Evolutionary conservation across 805 yeast genomes (phyloP).

Genomic region (Cyberlindnera subsufficiens): DNA sequence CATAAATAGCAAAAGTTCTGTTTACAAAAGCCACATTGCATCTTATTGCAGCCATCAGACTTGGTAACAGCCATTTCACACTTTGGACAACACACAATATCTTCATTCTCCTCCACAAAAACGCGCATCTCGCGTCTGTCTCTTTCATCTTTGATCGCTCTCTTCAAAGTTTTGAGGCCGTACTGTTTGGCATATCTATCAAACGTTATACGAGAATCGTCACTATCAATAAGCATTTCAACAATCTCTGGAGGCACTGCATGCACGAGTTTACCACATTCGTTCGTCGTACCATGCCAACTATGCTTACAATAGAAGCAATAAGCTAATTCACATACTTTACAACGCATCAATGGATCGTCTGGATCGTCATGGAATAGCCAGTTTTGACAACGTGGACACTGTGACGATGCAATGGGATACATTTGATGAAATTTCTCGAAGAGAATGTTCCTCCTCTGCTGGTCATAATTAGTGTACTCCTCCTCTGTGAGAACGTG

Average conservation of each 20-base stretch:
- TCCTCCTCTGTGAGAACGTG: constrained; percentile 25
- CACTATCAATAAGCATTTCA: constrained; percentile 14
- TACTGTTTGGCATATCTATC: constrained; percentile 33
- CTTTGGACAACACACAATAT: constrained; percentile 44
- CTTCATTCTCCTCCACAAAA: constrained; percentile 35
- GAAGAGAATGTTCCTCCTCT: constrained; percentile 35
- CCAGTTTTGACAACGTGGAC: constrained; percentile 48
- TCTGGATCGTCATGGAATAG: constrained; percentile 41
- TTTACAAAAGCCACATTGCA: constrained; percentile 47
- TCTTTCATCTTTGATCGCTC: constrained; percentile 38
- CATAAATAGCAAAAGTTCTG: constrained; percentile 51
- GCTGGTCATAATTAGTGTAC: constrained; percentile 32
- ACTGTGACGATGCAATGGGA: constrained; percentile 43
- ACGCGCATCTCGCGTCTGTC: constrained; percentile 43
- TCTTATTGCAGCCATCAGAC: constrained; percentile 60
- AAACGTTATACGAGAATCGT: constrained; percentile 23
- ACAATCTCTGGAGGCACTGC: constrained; percentile 26
- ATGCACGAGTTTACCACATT: constrained; percentile 34
- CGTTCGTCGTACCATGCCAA: constrained; percentile 52
- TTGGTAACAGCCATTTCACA: constrained; percentile 46
- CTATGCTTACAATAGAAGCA: constrained; percentile 52
- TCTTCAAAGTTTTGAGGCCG: constrained; percentile 37
- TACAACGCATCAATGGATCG: constrained; percentile 44
- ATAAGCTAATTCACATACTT: constrained; percentile 44
- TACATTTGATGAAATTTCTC: constrained; percentile 37